Conservation (phyloP, 2,329 filamentous ascomycete species). For the Ophiosphaerella korrae region DNA sequence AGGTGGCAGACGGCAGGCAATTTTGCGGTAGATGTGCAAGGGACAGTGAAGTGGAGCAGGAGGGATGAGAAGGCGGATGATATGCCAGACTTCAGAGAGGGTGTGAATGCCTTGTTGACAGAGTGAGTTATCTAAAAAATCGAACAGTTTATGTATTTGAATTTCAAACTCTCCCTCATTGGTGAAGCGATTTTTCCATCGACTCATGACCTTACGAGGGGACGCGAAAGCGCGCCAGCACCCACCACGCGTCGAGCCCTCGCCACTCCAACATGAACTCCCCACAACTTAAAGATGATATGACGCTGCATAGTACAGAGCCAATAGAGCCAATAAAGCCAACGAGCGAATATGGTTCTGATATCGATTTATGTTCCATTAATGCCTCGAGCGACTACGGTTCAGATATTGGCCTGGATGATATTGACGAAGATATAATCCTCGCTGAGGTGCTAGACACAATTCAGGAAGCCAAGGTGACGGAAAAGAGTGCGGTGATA, state of each 20-base stretch:
- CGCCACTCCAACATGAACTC: conserved; percentile 1
- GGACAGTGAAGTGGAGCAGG: conserved; percentile 59
- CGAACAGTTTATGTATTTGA: conserved; percentile 2
- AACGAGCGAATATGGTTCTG: conserved; percentile 66
- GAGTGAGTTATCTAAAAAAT: no score
- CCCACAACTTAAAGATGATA: conserved; percentile 22
- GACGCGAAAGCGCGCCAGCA: conserved; percentile 18
- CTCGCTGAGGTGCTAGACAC: conserved; percentile 21
- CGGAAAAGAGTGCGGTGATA: conserved; percentile 11
- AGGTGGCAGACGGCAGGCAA: conserved; percentile 72
- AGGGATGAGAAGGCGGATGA: conserved; percentile 58
- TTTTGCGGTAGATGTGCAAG: conserved; percentile 63
- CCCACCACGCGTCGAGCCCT: conserved; percentile 8
- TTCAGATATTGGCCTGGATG: conserved; percentile 60
- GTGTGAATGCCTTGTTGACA: conserved; percentile 39
- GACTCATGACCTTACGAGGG: conserved; percentile 20
- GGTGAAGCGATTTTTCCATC: conserved; percentile 2
- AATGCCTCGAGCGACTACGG: conserved; percentile 64
- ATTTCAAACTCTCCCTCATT: not conserved
- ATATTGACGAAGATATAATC: conserved; percentile 62
- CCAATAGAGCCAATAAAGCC: conserved; percentile 13
- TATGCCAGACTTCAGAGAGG: conserved; percentile 58
- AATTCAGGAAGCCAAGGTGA: conserved; percentile 3
- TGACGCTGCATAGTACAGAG: conserved; percentile 23
- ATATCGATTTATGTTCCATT: conserved; percentile 58